phyloP scores from a whole-genome alignment of 495 filamentous ascomycete genomes.

The Hypoxylon perforatum region DNA sequence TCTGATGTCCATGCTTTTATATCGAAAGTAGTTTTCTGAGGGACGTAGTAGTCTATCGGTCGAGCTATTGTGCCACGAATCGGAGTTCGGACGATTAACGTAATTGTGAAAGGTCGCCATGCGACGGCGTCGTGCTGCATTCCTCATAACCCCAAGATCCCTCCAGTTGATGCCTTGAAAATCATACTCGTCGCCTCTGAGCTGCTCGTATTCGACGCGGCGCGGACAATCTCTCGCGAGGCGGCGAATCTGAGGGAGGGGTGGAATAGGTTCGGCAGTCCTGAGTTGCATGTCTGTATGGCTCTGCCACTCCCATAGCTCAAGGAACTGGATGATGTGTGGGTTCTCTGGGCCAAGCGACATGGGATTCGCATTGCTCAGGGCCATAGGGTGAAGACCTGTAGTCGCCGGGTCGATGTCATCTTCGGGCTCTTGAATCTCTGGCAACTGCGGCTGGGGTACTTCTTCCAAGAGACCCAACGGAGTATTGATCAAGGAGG shows the following conservation, averaged over 20 bases:
- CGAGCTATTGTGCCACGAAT: slow-evolving; percentile 51
- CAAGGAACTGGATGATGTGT: slow-evolving; percentile 39
- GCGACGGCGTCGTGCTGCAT: slow-evolving; percentile 69
- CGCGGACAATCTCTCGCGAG: slow-evolving; percentile 20
- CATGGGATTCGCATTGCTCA: slow-evolving; percentile 39
- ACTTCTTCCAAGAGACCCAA: neutral
- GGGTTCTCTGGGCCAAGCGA: slow-evolving; percentile 42
- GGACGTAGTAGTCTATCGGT: slow-evolving; percentile 51
- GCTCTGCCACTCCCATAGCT: slow-evolving; percentile 39
- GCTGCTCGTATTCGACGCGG: slow-evolving; percentile 55
- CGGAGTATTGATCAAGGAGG: neutral
- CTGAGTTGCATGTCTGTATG: slow-evolving; percentile 26
- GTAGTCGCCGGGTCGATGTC: slow-evolving; percentile 26
- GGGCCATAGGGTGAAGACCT: slow-evolving; percentile 40
- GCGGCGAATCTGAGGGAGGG: slow-evolving; percentile 19
- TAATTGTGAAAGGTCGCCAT: slow-evolving; percentile 68
- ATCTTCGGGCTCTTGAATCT: slow-evolving; percentile 35
- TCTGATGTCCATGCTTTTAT: slow-evolving; percentile 74
- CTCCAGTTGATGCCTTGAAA: slow-evolving; percentile 84
- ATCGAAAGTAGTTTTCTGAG: slow-evolving; percentile 72
- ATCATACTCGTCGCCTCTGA: slow-evolving; percentile 71
- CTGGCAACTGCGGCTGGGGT: slow-evolving; percentile 1
- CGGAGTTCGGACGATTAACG: slow-evolving; percentile 55
- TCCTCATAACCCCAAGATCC: slow-evolving; percentile 68
- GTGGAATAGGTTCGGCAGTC: slow-evolving; percentile 14